Conservation (phyloP, 2,329 filamentous ascomycete genomes). For the Ophiostoma populinum region DNA sequence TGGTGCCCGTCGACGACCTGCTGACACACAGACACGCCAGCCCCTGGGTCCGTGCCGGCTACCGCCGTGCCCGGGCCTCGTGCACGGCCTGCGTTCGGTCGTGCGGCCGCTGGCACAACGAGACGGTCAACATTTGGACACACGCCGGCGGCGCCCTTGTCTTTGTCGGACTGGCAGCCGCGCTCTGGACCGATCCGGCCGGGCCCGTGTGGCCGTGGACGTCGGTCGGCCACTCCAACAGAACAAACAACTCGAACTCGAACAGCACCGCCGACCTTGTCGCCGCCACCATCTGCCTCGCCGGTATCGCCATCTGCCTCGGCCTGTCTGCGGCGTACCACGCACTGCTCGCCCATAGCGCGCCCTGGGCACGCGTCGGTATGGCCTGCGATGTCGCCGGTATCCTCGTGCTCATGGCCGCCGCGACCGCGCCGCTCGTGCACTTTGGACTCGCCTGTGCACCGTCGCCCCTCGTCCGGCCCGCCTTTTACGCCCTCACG, state of each 20-base stretch:
- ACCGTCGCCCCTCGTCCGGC: constrained; percentile 19
- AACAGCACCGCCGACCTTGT: constrained; percentile 3
- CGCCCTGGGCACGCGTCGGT: constrained; percentile 28
- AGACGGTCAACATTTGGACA: too few relatives aligned
- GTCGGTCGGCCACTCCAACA: too few relatives aligned
- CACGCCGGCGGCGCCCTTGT: too few relatives aligned
- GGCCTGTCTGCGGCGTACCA: constrained; percentile 32
- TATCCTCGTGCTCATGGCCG: constrained; percentile 45
- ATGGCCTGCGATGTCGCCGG: constrained; percentile 45
- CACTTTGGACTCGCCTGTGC: constrained; percentile 31
- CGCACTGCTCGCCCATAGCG: constrained; percentile 37
- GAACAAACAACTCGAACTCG: too few relatives aligned
- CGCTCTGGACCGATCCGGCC: too few relatives aligned
- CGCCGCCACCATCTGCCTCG: constrained; percentile 19
- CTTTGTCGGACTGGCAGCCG: too few relatives aligned
- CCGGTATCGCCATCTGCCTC: constrained; percentile 28
- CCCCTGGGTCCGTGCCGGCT: neutral
- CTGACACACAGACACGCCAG: neutral
- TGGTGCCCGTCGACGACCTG: too few relatives aligned
- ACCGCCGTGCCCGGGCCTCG: neutral
- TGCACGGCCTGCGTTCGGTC: neutral
- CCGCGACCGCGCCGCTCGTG: constrained; percentile 39
- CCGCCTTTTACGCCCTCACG: constrained; percentile 23
- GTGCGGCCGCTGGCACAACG: too few relatives aligned
- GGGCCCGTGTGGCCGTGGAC: too few relatives aligned